phyloP scores from a whole-genome alignment of 2,329 filamentous ascomycete species.

The Lomentospora prolificans region DNA sequence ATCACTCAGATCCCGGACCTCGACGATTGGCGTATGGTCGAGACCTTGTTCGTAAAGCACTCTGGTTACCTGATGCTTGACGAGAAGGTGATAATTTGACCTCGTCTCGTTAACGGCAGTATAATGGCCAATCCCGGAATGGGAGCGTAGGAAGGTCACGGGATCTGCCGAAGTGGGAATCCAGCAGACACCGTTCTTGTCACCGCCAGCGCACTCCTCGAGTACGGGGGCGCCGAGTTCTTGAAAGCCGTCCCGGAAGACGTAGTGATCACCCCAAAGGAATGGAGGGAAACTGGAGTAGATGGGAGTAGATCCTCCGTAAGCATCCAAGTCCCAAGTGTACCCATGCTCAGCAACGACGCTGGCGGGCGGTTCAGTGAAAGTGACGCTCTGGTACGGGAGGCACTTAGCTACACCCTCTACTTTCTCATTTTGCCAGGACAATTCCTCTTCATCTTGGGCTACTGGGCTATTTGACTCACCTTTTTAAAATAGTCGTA shows the following conservation, averaged over 20 bases:
- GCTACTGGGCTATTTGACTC: too few species aligned
- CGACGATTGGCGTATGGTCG: conserved; percentile 9
- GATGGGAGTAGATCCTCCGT: conserved; percentile 21
- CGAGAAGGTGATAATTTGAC: conserved; percentile 16
- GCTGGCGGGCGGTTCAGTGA: conserved; percentile 14
- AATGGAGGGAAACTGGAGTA: conserved; percentile 22
- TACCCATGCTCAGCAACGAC: conserved; percentile 19
- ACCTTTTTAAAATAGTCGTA: conserved; percentile 26
- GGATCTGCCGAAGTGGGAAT: conserved; percentile 19
- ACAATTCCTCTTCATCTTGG: too few species aligned
- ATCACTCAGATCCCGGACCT: conserved; percentile 14
- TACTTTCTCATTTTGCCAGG: too few species aligned
- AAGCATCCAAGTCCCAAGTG: conserved; percentile 20
- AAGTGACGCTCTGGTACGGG: conserved; percentile 1
- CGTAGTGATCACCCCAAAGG: conserved; percentile 19
- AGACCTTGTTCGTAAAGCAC: conserved; percentile 12
- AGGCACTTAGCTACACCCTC: too few species aligned
- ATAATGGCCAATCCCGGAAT: conserved; percentile 21
- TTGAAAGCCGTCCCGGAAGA: conserved; percentile 13
- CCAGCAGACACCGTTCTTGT: conserved; percentile 22
- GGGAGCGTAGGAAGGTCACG: conserved; percentile 17
- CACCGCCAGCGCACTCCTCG: conserved; percentile 13
- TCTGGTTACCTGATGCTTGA: conserved; percentile 19
- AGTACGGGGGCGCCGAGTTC: conserved; percentile 16
- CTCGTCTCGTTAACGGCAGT: conserved; percentile 14